phyloP scores from a whole-genome alignment of 805 yeast species.

The Blastobotrys americana region DNA sequence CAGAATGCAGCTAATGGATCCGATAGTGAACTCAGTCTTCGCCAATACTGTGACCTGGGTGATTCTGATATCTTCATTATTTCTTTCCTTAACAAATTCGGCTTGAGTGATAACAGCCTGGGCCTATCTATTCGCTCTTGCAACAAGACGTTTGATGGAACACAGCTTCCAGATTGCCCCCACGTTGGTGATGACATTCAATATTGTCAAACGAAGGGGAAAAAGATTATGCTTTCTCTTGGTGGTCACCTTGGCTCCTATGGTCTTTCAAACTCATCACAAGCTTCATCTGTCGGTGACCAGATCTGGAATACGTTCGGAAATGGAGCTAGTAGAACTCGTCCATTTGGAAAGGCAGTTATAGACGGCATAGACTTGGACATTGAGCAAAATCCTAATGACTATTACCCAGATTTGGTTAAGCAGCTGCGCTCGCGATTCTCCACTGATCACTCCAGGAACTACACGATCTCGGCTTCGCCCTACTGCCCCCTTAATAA shows the following conservation, averaged over 20 bases:
- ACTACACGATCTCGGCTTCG: conserved; percentile 53
- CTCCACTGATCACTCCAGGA: conserved; percentile 26
- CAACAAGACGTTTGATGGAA: conserved; percentile 23
- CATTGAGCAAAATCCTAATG: conserved; percentile 41
- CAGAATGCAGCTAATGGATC: conserved; percentile 45
- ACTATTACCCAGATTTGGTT: conserved; percentile 47
- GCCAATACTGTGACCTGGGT: conserved; percentile 55
- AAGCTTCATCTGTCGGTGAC: conserved; percentile 42
- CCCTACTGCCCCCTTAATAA: conserved; percentile 61
- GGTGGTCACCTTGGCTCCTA: conserved; percentile 47
- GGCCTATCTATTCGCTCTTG: conserved; percentile 50
- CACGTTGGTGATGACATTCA: conserved; percentile 51
- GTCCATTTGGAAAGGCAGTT: conserved; percentile 47
- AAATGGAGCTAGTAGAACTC: conserved; percentile 31
- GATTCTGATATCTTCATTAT: conserved; percentile 54
- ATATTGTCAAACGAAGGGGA: conserved; percentile 66
- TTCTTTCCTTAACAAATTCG: conserved; percentile 58
- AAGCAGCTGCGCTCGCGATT: conserved; percentile 24
- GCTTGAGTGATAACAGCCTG: conserved; percentile 5
- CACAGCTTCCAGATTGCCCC: conserved; percentile 39
- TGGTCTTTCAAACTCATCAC: conserved; percentile 40
- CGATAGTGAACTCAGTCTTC: conserved; percentile 40
- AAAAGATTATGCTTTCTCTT: conserved; percentile 63
- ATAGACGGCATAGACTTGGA: conserved; percentile 68
- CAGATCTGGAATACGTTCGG: conserved; percentile 44